Evolutionary conservation across 2,329 filamentous ascomycete species (phyloP), one percentile per base, ranked within the genome.

Genomic region (Fusarium sp.): DNA sequence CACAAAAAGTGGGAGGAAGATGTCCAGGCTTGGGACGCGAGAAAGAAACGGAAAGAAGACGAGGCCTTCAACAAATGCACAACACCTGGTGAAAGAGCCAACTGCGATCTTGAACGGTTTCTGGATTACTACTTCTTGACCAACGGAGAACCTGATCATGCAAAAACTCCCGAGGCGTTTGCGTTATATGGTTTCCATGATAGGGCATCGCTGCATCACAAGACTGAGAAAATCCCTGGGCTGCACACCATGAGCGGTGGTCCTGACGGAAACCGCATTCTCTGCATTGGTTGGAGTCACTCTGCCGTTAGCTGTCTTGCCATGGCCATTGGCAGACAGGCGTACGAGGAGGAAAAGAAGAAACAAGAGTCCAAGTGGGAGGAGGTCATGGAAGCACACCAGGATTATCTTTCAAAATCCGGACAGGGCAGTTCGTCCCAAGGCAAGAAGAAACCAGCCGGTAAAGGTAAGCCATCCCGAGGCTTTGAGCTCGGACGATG

Each of bases 61-160:
- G 46, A 55, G 5, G 18, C 25, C 0, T 67, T 65, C 13, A 34
- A 49, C 7, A 50, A 42, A 36, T 62, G 58, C 49, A 56, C 36
- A 10, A 60, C 54, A 13, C 14, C 62, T 25, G 42, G 62, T 6
- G 38, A 62, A 34, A 57, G 50, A 56, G 62, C 62, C 0, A 38
- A 13, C 2, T 27, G 11, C 2, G 38, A 62, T 33, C 11, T 56
- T 4, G 2, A 18, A 9, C 54, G 62, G 4, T 65, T 67, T 10
- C 25, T 67, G 18, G 36, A 56, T 3, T 10, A 61, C 25, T 67
- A 67, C 33, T 67, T 67, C n/a, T 10, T 64, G 31, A 64, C 61
- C 6, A 20, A 64, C n/a, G 61, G 64, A 4, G 20, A 61, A 16
- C 64, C 64, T 0, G 61, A 64, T 4, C 33, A 16, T 3, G 20